Percentiles rank a stretch among this genome's conserved stretches.
Conservation (phyloP, 495 filamentous ascomycete species). For the Trichoderma orchidacearum region DNA sequence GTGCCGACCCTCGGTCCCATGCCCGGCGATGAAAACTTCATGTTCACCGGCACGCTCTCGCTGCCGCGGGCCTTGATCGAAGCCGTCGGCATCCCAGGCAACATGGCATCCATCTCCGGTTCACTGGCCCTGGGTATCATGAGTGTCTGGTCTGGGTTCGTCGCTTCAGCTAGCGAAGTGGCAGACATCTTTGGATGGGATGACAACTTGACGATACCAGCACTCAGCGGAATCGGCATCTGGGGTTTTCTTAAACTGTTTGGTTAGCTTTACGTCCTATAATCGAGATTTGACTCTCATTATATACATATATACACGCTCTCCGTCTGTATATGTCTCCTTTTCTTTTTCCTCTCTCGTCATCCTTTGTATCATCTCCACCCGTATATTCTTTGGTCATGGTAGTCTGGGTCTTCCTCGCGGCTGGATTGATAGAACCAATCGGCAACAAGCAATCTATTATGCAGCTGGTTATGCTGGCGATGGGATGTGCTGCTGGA, state of each 20-base stretch:
- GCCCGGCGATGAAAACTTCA: constrained; percentile 58
- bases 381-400: not conserved
- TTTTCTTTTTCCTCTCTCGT: not conserved
- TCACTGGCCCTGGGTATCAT: constrained; percentile 66
- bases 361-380: not conserved
- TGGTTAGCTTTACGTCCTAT: constrained; percentile 42
- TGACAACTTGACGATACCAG: constrained; percentile 93
- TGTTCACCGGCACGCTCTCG: constrained; percentile 63
- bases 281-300: too few species aligned
- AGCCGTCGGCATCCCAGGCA: constrained; percentile 31
- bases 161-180: constrained; percentile 80
- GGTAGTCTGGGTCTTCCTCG: too few species aligned
- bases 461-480: too few species aligned
- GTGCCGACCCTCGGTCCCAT: constrained; percentile 56
- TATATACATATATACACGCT: too few species aligned
- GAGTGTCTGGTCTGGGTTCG: constrained; percentile 75
- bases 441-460: too few species aligned
- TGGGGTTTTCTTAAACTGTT: constrained; percentile 92
- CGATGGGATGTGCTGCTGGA: too few species aligned
- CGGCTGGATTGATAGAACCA: too few species aligned
- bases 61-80: constrained; percentile 43
- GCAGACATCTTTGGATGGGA: constrained; percentile 87
- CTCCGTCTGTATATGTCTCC: not conserved
- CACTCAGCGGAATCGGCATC: constrained; percentile 77
- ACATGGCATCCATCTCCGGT: constrained; percentile 42